Conservation (phyloP, 2,329 filamentous ascomycete genomes). For the Leptosphaerulina australis region DNA sequence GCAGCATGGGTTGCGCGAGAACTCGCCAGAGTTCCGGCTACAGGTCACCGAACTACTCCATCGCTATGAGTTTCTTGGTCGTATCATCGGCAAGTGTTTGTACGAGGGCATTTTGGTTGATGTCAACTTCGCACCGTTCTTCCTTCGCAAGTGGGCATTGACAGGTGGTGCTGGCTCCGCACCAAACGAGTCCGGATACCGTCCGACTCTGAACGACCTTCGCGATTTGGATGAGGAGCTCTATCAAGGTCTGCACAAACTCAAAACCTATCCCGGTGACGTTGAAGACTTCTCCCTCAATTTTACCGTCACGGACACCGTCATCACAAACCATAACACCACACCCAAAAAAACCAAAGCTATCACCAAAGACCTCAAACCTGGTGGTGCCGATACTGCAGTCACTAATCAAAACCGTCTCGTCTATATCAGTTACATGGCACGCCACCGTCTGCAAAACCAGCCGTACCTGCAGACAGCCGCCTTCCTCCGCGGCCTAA, state of each 20-base stretch:
- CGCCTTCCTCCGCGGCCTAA: constrained; percentile 85
- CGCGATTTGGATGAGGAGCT: constrained; percentile 88
- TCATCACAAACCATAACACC: constrained; percentile 49
- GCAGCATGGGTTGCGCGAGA: constrained; percentile 58
- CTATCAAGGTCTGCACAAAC: constrained; percentile 79
- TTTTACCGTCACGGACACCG: constrained; percentile 82
- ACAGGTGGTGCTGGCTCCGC: constrained; percentile 68
- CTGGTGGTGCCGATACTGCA: constrained; percentile 73
- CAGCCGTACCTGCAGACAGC: constrained; percentile 83
- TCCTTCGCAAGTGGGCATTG: constrained; percentile 92
- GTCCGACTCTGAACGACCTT: constrained; percentile 92
- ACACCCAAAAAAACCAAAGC: constrained; percentile 58
- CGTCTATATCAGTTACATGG: constrained; percentile 92
- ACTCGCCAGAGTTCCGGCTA: constrained; percentile 62
- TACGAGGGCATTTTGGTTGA: constrained; percentile 97
- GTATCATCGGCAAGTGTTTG: constrained; percentile 92
- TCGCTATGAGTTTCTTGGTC: constrained; percentile 88
- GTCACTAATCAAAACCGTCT: constrained; percentile 93
- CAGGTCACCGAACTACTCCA: constrained; percentile 67
- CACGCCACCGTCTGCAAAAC: constrained; percentile 80
- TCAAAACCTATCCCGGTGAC: constrained; percentile 86
- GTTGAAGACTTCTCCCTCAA: constrained; percentile 82
- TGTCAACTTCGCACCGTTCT: constrained; percentile 91
- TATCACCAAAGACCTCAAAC: constrained; percentile 75
- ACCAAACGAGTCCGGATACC: constrained; percentile 73